Percentiles rank a stretch among this genome's conserved stretches.
Evolutionary conservation across 2,329 filamentous ascomycete genomes (phyloP).

Genomic region (Sodiomyces alkalinus): DNA sequence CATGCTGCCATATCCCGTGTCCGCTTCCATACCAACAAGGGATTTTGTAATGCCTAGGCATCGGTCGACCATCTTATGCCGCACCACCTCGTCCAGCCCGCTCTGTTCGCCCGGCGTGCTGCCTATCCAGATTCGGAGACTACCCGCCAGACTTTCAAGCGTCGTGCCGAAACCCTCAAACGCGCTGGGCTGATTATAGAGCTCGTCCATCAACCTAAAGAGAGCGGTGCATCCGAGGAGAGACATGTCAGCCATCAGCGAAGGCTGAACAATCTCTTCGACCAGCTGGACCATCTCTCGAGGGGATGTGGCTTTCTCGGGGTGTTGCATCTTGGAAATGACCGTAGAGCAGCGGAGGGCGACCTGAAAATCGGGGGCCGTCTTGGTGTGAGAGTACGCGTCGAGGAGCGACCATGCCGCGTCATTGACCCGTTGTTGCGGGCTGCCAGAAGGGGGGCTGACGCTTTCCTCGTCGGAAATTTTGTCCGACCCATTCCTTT

Average conservation of each 20-base stretch:
- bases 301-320: slow-evolving; percentile 22
- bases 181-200: slow-evolving; percentile 30
- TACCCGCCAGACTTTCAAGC: slow-evolving; percentile 41
- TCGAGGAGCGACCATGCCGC: slow-evolving; percentile 28
- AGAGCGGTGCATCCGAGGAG: slow-evolving; percentile 45
- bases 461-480: slow-evolving; percentile 39
- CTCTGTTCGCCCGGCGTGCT: slow-evolving; percentile 32
- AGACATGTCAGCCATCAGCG: slow-evolving; percentile 27
- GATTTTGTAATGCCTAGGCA: slow-evolving; percentile 41
- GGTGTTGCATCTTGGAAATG: slow-evolving; percentile 40
- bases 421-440: slow-evolving; percentile 14
- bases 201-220: slow-evolving; percentile 40
- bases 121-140: slow-evolving; percentile 46
- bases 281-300: slow-evolving; percentile 31
- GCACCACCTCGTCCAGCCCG: slow-evolving; percentile 34
- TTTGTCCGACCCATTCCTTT: slow-evolving; percentile 41
- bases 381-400: slow-evolving; percentile 23
- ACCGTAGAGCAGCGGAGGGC: slow-evolving; percentile 45
- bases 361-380: slow-evolving; percentile 37
- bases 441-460: slow-evolving; percentile 23
- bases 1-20: slow-evolving; percentile 45
- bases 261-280: slow-evolving; percentile 29
- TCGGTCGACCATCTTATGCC: slow-evolving; percentile 36
- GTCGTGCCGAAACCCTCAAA: slow-evolving; percentile 29
- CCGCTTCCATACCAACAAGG: slow-evolving; percentile 42